Conservation (phyloP, 148 eudicot species). For the Fagopyrum homotropicum region DNA sequence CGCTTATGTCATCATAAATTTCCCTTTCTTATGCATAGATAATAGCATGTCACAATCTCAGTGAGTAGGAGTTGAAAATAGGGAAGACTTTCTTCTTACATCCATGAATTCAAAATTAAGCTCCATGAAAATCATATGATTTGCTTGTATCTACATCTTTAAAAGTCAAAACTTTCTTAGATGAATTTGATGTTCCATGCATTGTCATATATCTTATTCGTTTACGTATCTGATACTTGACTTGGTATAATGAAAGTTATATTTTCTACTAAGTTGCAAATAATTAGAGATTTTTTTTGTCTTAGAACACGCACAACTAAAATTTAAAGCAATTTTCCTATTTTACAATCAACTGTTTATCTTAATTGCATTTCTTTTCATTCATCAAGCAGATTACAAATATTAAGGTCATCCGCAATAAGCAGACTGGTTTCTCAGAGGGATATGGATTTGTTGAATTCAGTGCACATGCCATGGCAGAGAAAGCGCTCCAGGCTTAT, state of each 20-base stretch:
- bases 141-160: background rate
- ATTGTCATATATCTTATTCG: background rate
- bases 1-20: background rate
- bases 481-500: slow-evolving; percentile 60
- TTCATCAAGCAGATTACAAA: slow-evolving; percentile 2
- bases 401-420: slow-evolving; percentile 82
- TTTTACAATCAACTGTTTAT: background rate
- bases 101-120: background rate
- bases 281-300: background rate
- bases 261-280: background rate
- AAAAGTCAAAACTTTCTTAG: background rate
- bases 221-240: background rate
- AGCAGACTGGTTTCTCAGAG: slow-evolving; percentile 74
- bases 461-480: slow-evolving; percentile 62
- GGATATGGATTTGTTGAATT: slow-evolving; percentile 97
- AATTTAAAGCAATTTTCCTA: background rate
- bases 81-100: too few relatives aligned
- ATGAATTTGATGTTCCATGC: background rate
- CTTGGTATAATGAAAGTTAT: background rate
- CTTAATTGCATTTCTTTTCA: background rate
- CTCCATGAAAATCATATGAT: background rate
- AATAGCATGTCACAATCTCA: too few relatives aligned
- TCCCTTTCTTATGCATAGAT: background rate
- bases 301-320: background rate
- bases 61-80: too few relatives aligned